Evolutionary conservation across 768 basidiomycete species (phyloP), one percentile per base, ranked within the genome.

Genomic region (Pleurotus salmoneostramineus): DNA sequence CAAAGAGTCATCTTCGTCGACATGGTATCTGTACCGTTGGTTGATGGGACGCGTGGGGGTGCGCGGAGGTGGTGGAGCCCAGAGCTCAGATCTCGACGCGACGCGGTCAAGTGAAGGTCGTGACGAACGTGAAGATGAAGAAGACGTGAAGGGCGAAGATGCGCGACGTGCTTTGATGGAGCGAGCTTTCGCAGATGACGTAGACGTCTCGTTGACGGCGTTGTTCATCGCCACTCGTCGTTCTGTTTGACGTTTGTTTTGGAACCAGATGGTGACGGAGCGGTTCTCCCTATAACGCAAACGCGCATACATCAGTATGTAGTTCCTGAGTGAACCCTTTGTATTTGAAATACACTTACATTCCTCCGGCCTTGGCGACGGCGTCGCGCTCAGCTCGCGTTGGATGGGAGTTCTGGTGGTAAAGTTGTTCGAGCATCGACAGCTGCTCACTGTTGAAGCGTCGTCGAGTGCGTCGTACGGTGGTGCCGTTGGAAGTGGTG

Each of bases 261-360:
- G 89, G 68, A 90, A 90, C 89, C 89, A 91, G 42, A 90, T 85
- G n/a, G 87, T 87, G 55, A 87, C 84, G 1, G 84, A 85, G 63
- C 84, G 85, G 32, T 80, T 75, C 66, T 86, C 84, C 85, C 85
- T 87, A 60, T 14, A 32, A 45, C 32, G 37, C 51, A 50, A 54
- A 50, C 14, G 58, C 34, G 48, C 61, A 49, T 60, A 57, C 48
- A 49, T 52, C 34, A 14, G 60, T 57, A 46, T 27, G 2, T 27
- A 58, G 50, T 59, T 58, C 21, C 35, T 49, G 46, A 37, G 50
- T 46, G 48, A 27, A 27, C 21, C 21, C 21, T 27, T 27, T 27
- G 48, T 45, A 42, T 36, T 51, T 14, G 15, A n/a, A 36, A 42
- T 37, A 57, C 11, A 76, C 86, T 67, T 71, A 89, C 88, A 90